Evolutionary conservation across 2,329 filamentous ascomycete species (phyloP).

Genomic region (Colletotrichum gigasporum): DNA sequence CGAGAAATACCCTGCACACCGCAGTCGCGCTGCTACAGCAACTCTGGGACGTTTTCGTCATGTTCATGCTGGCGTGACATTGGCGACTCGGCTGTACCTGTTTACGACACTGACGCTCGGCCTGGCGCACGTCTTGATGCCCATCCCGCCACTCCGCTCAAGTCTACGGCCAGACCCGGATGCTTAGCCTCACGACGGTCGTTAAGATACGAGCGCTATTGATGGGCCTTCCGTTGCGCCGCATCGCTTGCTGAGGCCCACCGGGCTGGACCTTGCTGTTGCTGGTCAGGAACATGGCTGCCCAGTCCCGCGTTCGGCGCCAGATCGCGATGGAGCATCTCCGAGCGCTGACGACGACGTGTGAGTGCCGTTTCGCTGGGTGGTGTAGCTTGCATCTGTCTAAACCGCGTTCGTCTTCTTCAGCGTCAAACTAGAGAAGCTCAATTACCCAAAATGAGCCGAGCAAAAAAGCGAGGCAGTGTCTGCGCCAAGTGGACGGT

Average conservation of each 20-base stretch:
- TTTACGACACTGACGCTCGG: neutral
- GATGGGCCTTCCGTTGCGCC: neutral
- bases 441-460: neutral
- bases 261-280: neutral
- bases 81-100: neutral
- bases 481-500: constrained; percentile 5
- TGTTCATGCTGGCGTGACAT: neutral
- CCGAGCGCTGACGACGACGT: neutral
- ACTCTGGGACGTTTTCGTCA: neutral
- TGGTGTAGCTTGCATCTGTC: neutral
- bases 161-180: neutral
- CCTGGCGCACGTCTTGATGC: neutral
- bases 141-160: neutral
- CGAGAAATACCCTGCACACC: neutral
- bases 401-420: neutral
- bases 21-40: neutral
- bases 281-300: neutral
- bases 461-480: constrained; percentile 1
- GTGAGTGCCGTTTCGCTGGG: neutral
- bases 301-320: neutral
- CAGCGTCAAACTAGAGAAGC: neutral
- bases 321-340: neutral
- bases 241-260: neutral
- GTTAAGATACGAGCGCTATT: neutral
- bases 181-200: constrained; percentile 8